phyloP scores from a whole-genome alignment of 352 stramenopile genomes.

The Pythium monospermum region DNA sequence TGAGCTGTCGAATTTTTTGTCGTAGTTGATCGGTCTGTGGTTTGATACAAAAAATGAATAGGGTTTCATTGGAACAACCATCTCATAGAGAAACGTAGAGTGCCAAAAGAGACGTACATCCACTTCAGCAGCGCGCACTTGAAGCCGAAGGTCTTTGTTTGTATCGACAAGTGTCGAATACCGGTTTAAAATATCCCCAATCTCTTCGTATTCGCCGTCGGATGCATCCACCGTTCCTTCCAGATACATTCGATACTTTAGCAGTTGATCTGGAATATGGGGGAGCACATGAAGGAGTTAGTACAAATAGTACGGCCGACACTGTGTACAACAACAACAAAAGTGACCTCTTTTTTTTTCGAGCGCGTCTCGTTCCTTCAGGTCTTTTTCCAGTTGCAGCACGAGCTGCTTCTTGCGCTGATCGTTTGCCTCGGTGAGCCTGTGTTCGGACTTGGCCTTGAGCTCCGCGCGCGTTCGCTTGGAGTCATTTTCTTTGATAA shows the following conservation, averaged over 20 bases:
- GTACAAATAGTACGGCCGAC: too few species aligned
- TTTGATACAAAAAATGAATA: too few species aligned
- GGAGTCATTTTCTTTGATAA: slow-evolving; percentile 92
- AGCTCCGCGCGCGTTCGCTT: slow-evolving; percentile 85
- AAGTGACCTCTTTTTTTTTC: slow-evolving; percentile 56
- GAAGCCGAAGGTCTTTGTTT: slow-evolving; percentile 82
- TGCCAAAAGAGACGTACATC: slow-evolving; percentile 25
- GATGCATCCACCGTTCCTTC: slow-evolving; percentile 77
- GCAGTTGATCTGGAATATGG: slow-evolving; percentile 55
- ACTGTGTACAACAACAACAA: not conserved
- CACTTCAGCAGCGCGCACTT: slow-evolving; percentile 58
- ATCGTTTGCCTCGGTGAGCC: slow-evolving; percentile 70
- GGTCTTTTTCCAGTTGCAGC: slow-evolving; percentile 66
- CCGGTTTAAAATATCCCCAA: slow-evolving; percentile 80
- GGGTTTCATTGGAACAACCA: too few species aligned
- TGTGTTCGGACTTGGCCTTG: slow-evolving; percentile 84
- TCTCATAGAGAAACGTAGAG: not conserved
- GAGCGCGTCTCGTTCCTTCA: slow-evolving; percentile 55
- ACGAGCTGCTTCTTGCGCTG: slow-evolving; percentile 70
- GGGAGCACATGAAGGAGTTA: too few species aligned
- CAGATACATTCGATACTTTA: slow-evolving; percentile 84
- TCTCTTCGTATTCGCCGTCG: slow-evolving; percentile 83
- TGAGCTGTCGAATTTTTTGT: slow-evolving; percentile 69
- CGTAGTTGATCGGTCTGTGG: slow-evolving; percentile 61
- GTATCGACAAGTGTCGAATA: slow-evolving; percentile 83